These are phyloP conservation scores for Sisymbrium altissimum DNA, from an alignment of 345 rosid species.

Conservation along the genomic window DNA sequence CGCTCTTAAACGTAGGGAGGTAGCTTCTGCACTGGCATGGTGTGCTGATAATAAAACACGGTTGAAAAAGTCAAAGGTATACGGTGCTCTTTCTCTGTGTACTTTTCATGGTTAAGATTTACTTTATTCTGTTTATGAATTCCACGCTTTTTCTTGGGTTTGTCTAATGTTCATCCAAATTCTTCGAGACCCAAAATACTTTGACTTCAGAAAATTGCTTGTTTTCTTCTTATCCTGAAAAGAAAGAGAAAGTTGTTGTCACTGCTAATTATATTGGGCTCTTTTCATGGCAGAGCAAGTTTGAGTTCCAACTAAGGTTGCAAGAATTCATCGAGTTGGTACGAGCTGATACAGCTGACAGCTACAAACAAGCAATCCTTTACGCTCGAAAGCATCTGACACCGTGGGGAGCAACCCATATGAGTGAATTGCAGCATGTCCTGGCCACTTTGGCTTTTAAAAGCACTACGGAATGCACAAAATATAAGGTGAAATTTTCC, in stretches of 20 bases:
- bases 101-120: conserved; percentile 1
- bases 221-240: not conserved
- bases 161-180: not conserved
- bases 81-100: not conserved
- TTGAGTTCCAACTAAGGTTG: conserved; percentile 91
- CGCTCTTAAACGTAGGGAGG: conserved; percentile 80
- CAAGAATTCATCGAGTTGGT: conserved; percentile 94
- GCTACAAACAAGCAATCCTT: conserved; percentile 61
- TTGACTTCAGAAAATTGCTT: not conserved
- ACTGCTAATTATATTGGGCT: not conserved
- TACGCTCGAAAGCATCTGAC: conserved; percentile 84
- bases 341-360: conserved; percentile 71
- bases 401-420: conserved; percentile 84
- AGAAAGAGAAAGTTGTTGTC: not conserved
- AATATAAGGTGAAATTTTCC: conserved; percentile 64
- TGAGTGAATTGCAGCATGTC: conserved; percentile 80
- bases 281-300: conserved; percentile 61
- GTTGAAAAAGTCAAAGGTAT: conserved; percentile 92
- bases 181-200: not conserved
- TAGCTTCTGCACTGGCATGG: conserved; percentile 84
- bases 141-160: not conserved
- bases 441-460: conserved; percentile 85
- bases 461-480: conserved; percentile 68
- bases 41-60: conserved; percentile 86
- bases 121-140: not conserved